These are phyloP conservation scores for Sclerotinia borealis DNA, from an alignment of 2,329 filamentous ascomycete species.

Conservation along the genomic window DNA sequence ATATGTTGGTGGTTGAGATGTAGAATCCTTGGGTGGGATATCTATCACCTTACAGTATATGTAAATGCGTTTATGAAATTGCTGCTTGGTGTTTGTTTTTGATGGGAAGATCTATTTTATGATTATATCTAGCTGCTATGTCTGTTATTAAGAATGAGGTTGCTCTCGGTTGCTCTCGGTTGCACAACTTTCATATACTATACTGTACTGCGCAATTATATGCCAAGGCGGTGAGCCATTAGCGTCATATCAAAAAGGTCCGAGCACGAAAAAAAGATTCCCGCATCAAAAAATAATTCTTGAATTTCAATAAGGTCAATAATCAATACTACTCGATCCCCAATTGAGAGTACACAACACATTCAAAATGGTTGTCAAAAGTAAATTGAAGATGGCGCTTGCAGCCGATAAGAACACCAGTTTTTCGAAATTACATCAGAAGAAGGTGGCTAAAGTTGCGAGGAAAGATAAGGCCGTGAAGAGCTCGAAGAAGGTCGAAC, in stretches of 20 bases:
- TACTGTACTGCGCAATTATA: slow-evolving; percentile 1
- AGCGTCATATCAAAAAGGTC: slow-evolving; percentile 3
- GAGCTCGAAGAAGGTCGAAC: slow-evolving; percentile 41
- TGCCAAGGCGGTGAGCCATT: slow-evolving; percentile 7
- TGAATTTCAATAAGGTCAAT: slow-evolving; percentile 6
- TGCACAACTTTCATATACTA: slow-evolving; percentile 1
- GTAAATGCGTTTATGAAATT: too few species aligned
- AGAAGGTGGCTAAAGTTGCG: slow-evolving; percentile 33
- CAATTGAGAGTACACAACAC: slow-evolving; percentile 11
- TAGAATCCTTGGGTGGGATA: neutral
- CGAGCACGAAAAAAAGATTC: slow-evolving; percentile 14
- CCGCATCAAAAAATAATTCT: slow-evolving; percentile 16
- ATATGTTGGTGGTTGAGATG: neutral
- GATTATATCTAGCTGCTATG: neutral
- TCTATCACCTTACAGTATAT: too few species aligned
- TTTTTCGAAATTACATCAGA: slow-evolving; percentile 40
- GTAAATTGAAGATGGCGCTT: slow-evolving; percentile 48
- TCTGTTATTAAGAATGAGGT: too few species aligned
- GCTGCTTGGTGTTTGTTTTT: neutral
- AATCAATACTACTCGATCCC: neutral
- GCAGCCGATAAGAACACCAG: slow-evolving; percentile 50
- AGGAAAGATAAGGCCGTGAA: slow-evolving; percentile 45
- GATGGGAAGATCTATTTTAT: neutral
- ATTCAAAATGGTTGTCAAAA: slow-evolving; percentile 33
- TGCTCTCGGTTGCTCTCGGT: neutral